These are phyloP conservation scores for Dactylellina leptospora DNA, from an alignment of 2,329 filamentous ascomycete species.

Conservation along the genomic window DNA sequence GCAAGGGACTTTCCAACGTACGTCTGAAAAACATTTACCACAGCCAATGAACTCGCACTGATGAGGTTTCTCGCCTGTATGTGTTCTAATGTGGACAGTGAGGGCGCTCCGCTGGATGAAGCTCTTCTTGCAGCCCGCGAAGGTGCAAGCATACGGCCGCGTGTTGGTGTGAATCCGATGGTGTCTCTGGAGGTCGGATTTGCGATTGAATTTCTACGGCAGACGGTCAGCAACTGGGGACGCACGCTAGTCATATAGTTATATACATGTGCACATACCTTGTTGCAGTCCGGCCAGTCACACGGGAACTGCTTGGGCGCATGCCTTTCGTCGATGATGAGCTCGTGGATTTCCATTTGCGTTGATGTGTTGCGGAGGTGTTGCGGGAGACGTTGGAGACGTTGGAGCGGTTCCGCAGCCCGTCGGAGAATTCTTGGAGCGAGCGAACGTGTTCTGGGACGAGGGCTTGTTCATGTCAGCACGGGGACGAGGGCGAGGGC, in stretches of 20 bases:
- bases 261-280: slow-evolving; percentile 54
- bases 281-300: slow-evolving; percentile 57
- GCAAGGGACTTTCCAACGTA: slow-evolving; percentile 62
- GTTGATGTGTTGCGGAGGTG: slow-evolving; percentile 47
- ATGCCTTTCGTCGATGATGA: slow-evolving; percentile 57
- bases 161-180: slow-evolving; percentile 78
- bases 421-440: neutral
- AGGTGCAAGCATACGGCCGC: slow-evolving; percentile 71
- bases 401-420: slow-evolving; percentile 9
- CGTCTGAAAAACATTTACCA: slow-evolving; percentile 75
- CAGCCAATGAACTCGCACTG: slow-evolving; percentile 73
- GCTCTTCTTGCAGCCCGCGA: slow-evolving; percentile 72
- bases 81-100: slow-evolving; percentile 75
- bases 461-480: neutral
- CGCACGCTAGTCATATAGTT: neutral
- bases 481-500: neutral
- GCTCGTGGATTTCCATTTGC: slow-evolving; percentile 57
- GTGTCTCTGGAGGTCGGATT: slow-evolving; percentile 75
- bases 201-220: slow-evolving; percentile 74
- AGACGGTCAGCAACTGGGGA: neutral
- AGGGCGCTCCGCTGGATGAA: slow-evolving; percentile 76
- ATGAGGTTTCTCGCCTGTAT: slow-evolving; percentile 77
- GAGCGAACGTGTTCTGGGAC: neutral
- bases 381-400: neutral
- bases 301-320: slow-evolving; percentile 57